Base-by-base conservation (phyloP, 257 asterid species). In the Eucommia ulmoides region DNA sequence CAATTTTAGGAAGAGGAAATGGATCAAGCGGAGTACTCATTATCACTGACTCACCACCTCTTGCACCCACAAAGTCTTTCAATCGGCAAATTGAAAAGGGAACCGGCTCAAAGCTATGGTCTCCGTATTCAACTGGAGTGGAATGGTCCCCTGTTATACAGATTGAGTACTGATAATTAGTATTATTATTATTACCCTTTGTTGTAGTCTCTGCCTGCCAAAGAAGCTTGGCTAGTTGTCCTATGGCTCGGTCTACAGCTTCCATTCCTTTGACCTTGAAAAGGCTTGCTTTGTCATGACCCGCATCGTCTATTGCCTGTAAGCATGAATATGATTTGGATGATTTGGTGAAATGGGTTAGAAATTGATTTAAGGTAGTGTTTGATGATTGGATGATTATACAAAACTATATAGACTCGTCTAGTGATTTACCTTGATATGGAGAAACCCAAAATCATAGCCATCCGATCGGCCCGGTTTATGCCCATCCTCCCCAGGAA, bases 101-200 rank as follows among this genome's bases (percentile, higher is more conserved):
- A 58, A 91, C 96, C 0, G 96, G 89, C 75, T 91, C 96, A 49
- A 86, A 86, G 79, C 99, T 91, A 82, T 91, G 98, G 74, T 91
- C 98, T n/a, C 96, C 98, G 41, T 83, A 89, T 60, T 89, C 98
- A 44, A 89, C 98, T 9, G 98, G 98, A 25, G 98, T 89, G 19
- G 98, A 89, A 56, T 89, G 98, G 62, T 89, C 98, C 19, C 94
- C 98, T 0, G 95, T 86, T 52, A 91, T 74, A 63, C 96, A 91
- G 23, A 91, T 58, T 74, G 68, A 79, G 53, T 80, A 91, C 23
- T 76, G 76, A 53, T 77, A 91, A n/a, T n/a, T n/a, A n/a, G n/a
- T n/a, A n/a, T n/a, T n/a, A n/a, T n/a, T n/a, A n/a, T n/a, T n/a
- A n/a, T n/a, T n/a, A n/a, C n/a, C n/a, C 20, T 52, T 62, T 24